A percentile compares a stretch with the other conserved stretches of the same genome.
These are phyloP conservation scores for Gossypioides kirkii DNA, from an alignment of 345 rosid species.

Conservation along the genomic window DNA sequence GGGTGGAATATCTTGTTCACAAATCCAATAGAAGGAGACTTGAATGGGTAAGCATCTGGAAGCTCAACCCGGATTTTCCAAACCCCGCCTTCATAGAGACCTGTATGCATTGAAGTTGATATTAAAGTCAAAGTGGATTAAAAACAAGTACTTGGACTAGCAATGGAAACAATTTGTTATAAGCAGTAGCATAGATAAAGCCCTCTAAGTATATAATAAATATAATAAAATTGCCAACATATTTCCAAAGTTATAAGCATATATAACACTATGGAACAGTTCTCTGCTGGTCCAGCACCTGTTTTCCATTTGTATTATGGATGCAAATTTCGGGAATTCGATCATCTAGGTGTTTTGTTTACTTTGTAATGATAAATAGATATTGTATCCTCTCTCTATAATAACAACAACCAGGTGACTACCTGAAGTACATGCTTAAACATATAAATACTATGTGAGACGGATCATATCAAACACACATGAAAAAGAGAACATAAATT, in stretches of 20 bases:
- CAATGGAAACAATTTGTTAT: background rate
- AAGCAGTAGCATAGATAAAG: background rate
- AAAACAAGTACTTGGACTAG: background rate
- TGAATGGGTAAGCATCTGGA: constrained; percentile 76
- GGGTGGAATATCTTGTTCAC: constrained; percentile 77
- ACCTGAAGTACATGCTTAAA: background rate
- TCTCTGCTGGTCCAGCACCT: background rate
- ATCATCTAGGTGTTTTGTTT: background rate
- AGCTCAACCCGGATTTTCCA: constrained; percentile 74
- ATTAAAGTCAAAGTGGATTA: background rate
- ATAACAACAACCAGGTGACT: background rate
- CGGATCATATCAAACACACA: background rate
- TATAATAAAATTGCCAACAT: background rate
- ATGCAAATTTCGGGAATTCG: background rate
- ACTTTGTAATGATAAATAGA: background rate
- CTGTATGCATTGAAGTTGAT: constrained; percentile 32
- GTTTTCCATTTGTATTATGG: background rate
- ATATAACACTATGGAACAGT: background rate
- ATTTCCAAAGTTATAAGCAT: background rate
- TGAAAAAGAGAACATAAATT: background rate
- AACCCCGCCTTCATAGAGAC: constrained; percentile 34
- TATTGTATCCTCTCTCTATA: background rate
- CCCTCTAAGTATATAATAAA: background rate
- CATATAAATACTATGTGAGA: background rate
- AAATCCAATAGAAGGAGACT: constrained; percentile 71